Evolutionary conservation across 352 stramenopile genomes (phyloP), one percentile per base, ranked within the genome.

Genomic region (Phytophthora litchii): DNA sequence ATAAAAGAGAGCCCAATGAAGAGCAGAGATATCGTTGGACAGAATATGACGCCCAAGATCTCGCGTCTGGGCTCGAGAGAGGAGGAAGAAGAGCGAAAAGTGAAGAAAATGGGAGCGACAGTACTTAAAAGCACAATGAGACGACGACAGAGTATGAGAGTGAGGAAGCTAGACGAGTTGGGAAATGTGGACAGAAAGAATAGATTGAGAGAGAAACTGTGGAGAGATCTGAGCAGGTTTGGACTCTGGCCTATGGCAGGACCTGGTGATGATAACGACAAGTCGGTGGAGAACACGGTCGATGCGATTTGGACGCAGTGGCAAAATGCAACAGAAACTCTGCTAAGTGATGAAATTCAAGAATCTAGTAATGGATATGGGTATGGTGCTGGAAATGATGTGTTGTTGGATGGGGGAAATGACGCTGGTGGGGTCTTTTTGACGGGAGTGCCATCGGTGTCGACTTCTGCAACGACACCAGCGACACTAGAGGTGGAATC

Each of bases 251-350:
- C 78, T 4, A 63, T 63, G 55, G 43, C n/a, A 42, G 43, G 38
- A 16, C 49, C 46, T 8, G 36, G 32, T 16, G 70, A 73, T 41
- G 9, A 32, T 3, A 47, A 71, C 45, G 62, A 64, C 6, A 32
- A 58, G 7, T 64, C 60, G 11, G 60, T 89, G 17, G 72, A 89
- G 29, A 69, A 53, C 10, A 53, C 79, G 0, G 76, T 85, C 23
- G 74, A 89, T 19, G 60, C 76, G 10, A 91, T 89, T 67, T 76
- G 83, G 65, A 74, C 43, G 5, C 78, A 91, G 47, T 85, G 71
- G 76, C 65, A 77, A 11, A 67, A 62, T 14, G 38, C 55, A 20
- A 43, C 21, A 0, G 17, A 41, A 4, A 37, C 16, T 1, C 20
- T 34, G 4, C 12, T 20, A 0, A 48, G 12, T 20, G 38, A 37